Base-by-base conservation (phyloP, 768 basidiomycete species). In the Podaxis sp. region DNA sequence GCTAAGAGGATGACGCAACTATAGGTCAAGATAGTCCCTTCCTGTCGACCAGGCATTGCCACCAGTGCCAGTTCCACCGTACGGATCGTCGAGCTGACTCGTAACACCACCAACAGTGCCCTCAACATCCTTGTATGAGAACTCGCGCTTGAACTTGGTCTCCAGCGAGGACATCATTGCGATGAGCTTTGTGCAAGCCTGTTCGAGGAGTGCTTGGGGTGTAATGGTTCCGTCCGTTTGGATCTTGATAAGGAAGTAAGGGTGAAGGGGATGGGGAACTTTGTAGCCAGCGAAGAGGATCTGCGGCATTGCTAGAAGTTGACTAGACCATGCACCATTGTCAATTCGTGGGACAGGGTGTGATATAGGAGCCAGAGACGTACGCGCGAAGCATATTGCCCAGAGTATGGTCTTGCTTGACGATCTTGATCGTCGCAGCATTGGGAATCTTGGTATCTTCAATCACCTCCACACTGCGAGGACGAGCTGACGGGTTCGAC, bases 391-490 rank as follows among this genome's bases (percentile, higher is more conserved):
- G 80, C 91, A 98, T 93, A 77, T 96, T 96, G 8, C 88, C 96
- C 5, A 98, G 77, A 0, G 97, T 99, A 72, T 98, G 97, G 71
- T 98, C 97, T 72, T 99, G 96, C 78, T 98, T 98, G 64, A 93
- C 81, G 68, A 99, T 81, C 68, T 93, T 94, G 65, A 99, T 86
- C 0, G 96, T 96, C 17, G 96, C 96, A 1, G 97, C 95, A 69
- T 98, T 97, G 0, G 96, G 96, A 64, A 98, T 94, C 78, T 97
- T 98, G 49, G 94, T 96, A 76, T 99, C 97, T 75, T 98, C 96
- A 0, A 84, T 86, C 49, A 98, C 82, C 69, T 94, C 92, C 60
- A 98, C 87, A 50, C 96, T 98, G 71, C 24, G 43, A 7, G 29
- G 43, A 38, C 25, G 54, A 59, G n/a, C 57, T 49, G 24, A 25